These are phyloP conservation scores for Mortierella sp. DNA, from an alignment of 371 early-diverging fungal species.

Conservation along the genomic window DNA sequence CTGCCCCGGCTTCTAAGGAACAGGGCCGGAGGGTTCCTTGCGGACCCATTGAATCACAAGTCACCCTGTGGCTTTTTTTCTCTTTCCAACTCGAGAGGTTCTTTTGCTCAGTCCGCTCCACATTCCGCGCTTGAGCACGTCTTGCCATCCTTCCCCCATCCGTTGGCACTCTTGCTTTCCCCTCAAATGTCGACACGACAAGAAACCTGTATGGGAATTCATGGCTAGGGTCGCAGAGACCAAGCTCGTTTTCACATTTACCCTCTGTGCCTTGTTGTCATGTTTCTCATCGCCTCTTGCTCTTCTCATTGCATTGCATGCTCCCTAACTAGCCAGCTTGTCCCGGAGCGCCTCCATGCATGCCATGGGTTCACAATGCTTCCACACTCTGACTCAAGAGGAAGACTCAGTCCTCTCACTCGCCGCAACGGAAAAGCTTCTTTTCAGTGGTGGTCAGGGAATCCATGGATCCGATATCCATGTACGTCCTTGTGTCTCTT, in stretches of 20 bases:
- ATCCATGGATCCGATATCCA: constrained; percentile 56
- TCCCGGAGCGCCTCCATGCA: constrained; percentile 42
- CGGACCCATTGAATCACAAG: neutral
- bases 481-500: constrained; percentile 18
- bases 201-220: constrained; percentile 20
- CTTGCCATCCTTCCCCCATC: neutral
- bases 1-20: too few relatives aligned
- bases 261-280: neutral
- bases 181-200: constrained; percentile 27
- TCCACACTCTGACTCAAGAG: constrained; percentile 72
- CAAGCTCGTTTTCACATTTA: too few relatives aligned
- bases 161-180: too few relatives aligned
- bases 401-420: constrained; percentile 76
- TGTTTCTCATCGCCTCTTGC: neutral
- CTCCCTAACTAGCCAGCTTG: constrained; percentile 27
- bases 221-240: too few relatives aligned
- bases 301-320: neutral
- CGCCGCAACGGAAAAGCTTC: constrained; percentile 63
- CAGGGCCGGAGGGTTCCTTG: too few relatives aligned
- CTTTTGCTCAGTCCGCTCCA: neutral
- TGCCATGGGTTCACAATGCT: constrained; percentile 8
- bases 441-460: constrained; percentile 81
- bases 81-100: neutral
- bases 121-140: neutral
- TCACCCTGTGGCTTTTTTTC: constrained; percentile 1